Percentiles rank a stretch among this genome's conserved stretches.
Evolutionary conservation across 2,329 filamentous ascomycete species (phyloP).

Genomic region (Claviceps quebecensis): DNA sequence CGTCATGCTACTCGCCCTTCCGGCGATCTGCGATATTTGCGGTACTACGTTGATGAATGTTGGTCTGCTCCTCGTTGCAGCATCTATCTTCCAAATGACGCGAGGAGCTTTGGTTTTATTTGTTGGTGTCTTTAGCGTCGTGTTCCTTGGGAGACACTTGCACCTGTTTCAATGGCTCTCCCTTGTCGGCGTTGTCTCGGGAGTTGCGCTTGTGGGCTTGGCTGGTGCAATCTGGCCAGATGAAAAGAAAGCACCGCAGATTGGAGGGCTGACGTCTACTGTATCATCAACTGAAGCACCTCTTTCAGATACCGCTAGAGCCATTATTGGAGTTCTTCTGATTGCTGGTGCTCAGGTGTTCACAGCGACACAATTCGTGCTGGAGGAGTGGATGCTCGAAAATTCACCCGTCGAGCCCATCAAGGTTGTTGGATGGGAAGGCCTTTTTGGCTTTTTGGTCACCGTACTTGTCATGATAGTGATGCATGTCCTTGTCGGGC

Average conservation of each 20-base stretch:
- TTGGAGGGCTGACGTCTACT: conserved; percentile 16
- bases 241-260: conserved; percentile 32
- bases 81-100: conserved; percentile 98
- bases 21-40: conserved; percentile 84
- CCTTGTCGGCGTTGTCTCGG: conserved; percentile 71
- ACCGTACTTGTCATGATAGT: conserved; percentile 69
- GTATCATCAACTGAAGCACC: conserved; percentile 26
- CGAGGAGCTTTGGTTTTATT: conserved; percentile 88
- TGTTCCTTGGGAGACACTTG: conserved; percentile 71
- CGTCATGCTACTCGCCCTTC: conserved; percentile 64
- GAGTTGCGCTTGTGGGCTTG: conserved; percentile 80
- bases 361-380: conserved; percentile 88
- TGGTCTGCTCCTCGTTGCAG: conserved; percentile 81
- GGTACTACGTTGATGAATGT: conserved; percentile 97
- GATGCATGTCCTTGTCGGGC: conserved; percentile 63
- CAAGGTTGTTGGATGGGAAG: conserved; percentile 91
- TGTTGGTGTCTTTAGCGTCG: conserved; percentile 85
- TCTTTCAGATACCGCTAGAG: conserved; percentile 26
- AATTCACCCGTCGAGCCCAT: conserved; percentile 58
- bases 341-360: conserved; percentile 95
- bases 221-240: conserved; percentile 72
- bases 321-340: conserved; percentile 70
- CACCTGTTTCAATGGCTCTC: conserved; percentile 86
- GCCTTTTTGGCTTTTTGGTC: conserved; percentile 72
- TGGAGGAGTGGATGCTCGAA: conserved; percentile 84